Base-by-base conservation (phyloP, 805 yeast species). In the Candida vaughaniae region DNA sequence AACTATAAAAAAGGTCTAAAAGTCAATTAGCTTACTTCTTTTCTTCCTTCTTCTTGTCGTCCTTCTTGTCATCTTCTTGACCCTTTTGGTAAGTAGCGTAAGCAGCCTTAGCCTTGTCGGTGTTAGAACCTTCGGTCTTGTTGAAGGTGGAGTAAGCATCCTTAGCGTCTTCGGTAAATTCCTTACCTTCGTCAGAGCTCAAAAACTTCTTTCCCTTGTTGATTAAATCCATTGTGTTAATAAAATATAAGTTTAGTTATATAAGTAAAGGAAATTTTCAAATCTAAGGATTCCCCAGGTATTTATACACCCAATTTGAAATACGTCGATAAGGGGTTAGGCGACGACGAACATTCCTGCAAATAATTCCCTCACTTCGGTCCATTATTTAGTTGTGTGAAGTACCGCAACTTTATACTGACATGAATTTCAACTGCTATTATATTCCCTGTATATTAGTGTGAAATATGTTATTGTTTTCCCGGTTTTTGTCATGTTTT, bases 31-130 rank as follows among this genome's bases (percentile, higher is more conserved):
- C 29, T 37, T 37, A 27, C 34, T 33, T 29, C 35, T 32, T 32
- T 23, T 31, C 34, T 25, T 35, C 33, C 31, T 44, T 31, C 43
- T 47, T 45, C 23, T 33, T 42, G 22, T 46, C 38, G 31, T 48
- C 46, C 38, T 49, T 46, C 39, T 39, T 38, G 32, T 49, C 48
- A 19, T 45, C 45, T 37, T 41, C 35, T 47, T 51, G 57, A 49
- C 52, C 47, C 39, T 51, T 51, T 35, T 53, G 51, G 50, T 52
- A 54, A 18, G 52, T 63, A 25, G 48, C 37, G 54, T 55, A 65
- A 28, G 60, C 64, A 35, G 58, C 55, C 49, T 62, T 53, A 41
- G 70, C 72, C 51, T 62, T 59, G 44, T 57, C 62, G 16, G 50
- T 32, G 52, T 48, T 47, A 17, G 58, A 30, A 43, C 58, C 58